Evolutionary conservation across 768 basidiomycete genomes (phyloP).

Genomic region (Rhizopogon roseolus): DNA sequence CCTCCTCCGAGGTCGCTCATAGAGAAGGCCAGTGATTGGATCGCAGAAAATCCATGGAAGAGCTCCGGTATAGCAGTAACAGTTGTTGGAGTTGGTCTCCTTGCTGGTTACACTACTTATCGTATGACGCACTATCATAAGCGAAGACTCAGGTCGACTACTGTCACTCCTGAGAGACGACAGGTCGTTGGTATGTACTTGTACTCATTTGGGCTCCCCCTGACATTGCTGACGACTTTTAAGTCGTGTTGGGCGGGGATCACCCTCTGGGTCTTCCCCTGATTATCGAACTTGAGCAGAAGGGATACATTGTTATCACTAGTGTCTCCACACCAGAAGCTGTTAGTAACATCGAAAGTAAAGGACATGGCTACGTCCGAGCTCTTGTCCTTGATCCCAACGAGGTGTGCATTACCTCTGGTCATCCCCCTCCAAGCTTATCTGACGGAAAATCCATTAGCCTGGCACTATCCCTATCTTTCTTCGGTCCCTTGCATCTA

Average conservation of each 20-base stretch:
- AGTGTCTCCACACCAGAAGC: conserved; percentile 70
- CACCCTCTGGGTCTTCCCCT: conserved; percentile 65
- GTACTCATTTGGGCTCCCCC: neutral
- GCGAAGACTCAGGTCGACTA: conserved; percentile 18
- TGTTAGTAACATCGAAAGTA: conserved; percentile 58
- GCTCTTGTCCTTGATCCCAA: conserved; percentile 78
- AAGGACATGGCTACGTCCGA: conserved; percentile 70
- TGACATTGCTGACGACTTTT: neutral
- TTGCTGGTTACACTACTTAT: conserved; percentile 48
- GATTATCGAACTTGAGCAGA: conserved; percentile 67
- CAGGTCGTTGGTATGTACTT: conserved; percentile 38
- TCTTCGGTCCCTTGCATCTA: conserved; percentile 75
- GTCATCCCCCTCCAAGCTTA: neutral
- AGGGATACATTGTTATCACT: conserved; percentile 79
- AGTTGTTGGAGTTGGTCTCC: conserved; percentile 54
- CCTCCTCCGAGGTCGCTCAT: conserved; percentile 41
- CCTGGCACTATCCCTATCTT: conserved; percentile 70
- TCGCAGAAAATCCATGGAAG: conserved; percentile 56
- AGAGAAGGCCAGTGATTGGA: conserved; percentile 47
- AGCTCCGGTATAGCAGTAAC: conserved; percentile 50
- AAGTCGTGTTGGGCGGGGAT: conserved; percentile 83
- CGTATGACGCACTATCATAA: conserved; percentile 17
- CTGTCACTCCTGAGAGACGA: conserved; percentile 34
- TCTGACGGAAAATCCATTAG: conserved; percentile 32
- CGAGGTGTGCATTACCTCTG: conserved; percentile 44